Evolutionary conservation across 352 stramenopile genomes (phyloP).

Genomic region (Phytophthora pisi): DNA sequence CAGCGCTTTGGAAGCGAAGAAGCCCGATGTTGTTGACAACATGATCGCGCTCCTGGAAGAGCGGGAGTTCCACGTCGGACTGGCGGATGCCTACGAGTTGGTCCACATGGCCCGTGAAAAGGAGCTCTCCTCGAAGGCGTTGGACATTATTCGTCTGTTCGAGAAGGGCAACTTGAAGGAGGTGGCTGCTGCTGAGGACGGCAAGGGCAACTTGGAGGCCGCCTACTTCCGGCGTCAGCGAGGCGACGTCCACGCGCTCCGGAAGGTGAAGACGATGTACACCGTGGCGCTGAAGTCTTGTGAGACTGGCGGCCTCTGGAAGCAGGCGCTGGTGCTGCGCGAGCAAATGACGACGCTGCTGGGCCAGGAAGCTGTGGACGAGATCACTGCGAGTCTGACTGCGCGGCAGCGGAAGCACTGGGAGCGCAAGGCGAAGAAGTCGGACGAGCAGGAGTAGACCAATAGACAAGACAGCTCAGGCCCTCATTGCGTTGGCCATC

Average conservation of each 20-base stretch:
- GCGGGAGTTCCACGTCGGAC: constrained; percentile 41
- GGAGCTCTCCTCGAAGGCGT: constrained; percentile 37
- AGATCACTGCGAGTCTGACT: constrained; percentile 25
- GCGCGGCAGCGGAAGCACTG: constrained; percentile 20
- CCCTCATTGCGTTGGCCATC: constrained; percentile 4
- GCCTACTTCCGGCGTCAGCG: constrained; percentile 25
- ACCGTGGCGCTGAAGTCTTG: constrained; percentile 50
- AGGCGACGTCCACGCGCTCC: constrained; percentile 38
- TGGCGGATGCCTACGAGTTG: constrained; percentile 57
- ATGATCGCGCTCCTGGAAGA: constrained; percentile 50
- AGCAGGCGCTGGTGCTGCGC: constrained; percentile 58
- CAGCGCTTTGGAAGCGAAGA: constrained; percentile 30
- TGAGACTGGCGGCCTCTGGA: constrained; percentile 64
- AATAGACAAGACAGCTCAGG: constrained; percentile 20
- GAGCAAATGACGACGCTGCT: constrained; percentile 52
- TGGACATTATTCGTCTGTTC: constrained; percentile 60
- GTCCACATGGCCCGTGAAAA: constrained; percentile 58
- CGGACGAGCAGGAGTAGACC: constrained; percentile 22
- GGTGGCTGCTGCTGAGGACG: constrained; percentile 32
- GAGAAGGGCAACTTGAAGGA: constrained; percentile 49
- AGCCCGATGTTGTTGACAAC: constrained; percentile 33
- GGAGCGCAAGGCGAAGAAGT: constrained; percentile 31
- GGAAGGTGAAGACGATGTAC: constrained; percentile 66
- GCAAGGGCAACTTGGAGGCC: constrained; percentile 34
- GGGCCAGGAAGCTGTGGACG: constrained; percentile 38